Percentiles rank a stretch among this genome's conserved stretches.
phyloP scores from a whole-genome alignment of 495 filamentous ascomycete species.

The Penicillium ochrochloron region DNA sequence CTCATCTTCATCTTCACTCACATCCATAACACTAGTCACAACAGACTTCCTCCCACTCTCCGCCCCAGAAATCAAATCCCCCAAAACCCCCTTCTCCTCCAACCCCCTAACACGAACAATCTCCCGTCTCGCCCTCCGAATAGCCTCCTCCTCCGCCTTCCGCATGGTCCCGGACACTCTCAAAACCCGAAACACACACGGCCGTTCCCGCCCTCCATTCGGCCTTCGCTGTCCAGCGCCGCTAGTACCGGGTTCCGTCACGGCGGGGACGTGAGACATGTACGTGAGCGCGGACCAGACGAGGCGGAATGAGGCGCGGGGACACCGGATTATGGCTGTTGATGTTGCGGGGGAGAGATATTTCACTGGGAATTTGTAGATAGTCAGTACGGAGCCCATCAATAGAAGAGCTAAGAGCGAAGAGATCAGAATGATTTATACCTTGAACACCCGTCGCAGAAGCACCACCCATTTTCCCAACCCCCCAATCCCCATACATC shows the following conservation, averaged over 20 bases:
- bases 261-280: conserved; percentile 68
- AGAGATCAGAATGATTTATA: no score
- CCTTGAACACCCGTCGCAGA: conserved; percentile 65
- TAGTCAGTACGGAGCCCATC: no score
- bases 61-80: conserved; percentile 40
- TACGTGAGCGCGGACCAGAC: conserved; percentile 90
- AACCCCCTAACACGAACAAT: conserved; percentile 64
- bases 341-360: conserved; percentile 92
- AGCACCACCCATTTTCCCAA: conserved; percentile 62
- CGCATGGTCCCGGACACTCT: conserved; percentile 91
- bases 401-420: no score
- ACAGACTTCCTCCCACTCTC: conserved; percentile 15
- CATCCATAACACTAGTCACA: conserved; percentile 37
- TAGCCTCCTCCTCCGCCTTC: conserved; percentile 88
- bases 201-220: conserved; percentile 41
- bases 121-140: conserved; percentile 71
- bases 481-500: conserved; percentile 91
- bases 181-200: conserved; percentile 84
- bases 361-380: conserved; percentile 64
- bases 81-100: conserved; percentile 47
- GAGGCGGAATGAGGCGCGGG: conserved; percentile 77
- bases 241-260: conserved; percentile 1
- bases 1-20: conserved; percentile 55
- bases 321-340: conserved; percentile 84
- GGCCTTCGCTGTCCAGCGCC: conserved; percentile 37